Evolutionary conservation across 176 grass and related monocot genomes (phyloP).

Genomic region (Eleusine coracana): DNA sequence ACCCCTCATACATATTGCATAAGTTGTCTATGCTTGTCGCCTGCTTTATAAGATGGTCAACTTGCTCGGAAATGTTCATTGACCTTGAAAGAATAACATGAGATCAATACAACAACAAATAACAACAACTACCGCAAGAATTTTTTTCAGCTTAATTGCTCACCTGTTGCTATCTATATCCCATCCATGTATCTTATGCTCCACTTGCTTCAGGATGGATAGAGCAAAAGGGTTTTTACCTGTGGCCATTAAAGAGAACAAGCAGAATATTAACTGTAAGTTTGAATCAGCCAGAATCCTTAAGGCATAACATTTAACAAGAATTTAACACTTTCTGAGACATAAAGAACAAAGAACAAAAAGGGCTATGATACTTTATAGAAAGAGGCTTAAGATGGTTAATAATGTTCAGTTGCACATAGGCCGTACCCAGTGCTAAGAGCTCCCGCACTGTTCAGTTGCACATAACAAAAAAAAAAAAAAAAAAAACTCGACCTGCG

Average conservation of each 20-base stretch:
- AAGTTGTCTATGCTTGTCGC: constrained; percentile 93
- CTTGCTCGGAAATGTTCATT: constrained; percentile 78
- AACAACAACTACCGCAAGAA: constrained; percentile 36
- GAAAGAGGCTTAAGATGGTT: neutral
- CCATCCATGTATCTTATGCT: constrained; percentile 84
- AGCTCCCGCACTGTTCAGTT: too few species aligned
- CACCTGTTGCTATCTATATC: constrained; percentile 82
- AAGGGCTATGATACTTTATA: neutral
- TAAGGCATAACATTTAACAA: constrained; percentile 24
- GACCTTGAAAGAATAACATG: constrained; percentile 55
- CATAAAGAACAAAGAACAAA: constrained; percentile 11
- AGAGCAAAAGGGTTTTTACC: constrained; percentile 98
- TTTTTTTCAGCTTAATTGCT: constrained; percentile 14
- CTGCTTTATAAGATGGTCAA: constrained; percentile 91
- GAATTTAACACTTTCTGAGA: constrained; percentile 9
- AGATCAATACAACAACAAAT: constrained; percentile 41
- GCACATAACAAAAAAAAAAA: too few species aligned
- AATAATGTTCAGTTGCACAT: neutral
- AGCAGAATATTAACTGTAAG: constrained; percentile 34
- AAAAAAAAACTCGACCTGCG: too few species aligned
- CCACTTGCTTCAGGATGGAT: constrained; percentile 89
- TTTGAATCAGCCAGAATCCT: constrained; percentile 31
- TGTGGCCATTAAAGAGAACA: constrained; percentile 38
- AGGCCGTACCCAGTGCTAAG: too few species aligned
- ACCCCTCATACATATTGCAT: constrained; percentile 99